These are phyloP conservation scores for Fistulifera pelliculosa DNA, from an alignment of 108 stramenopile species.

Conservation along the genomic window DNA sequence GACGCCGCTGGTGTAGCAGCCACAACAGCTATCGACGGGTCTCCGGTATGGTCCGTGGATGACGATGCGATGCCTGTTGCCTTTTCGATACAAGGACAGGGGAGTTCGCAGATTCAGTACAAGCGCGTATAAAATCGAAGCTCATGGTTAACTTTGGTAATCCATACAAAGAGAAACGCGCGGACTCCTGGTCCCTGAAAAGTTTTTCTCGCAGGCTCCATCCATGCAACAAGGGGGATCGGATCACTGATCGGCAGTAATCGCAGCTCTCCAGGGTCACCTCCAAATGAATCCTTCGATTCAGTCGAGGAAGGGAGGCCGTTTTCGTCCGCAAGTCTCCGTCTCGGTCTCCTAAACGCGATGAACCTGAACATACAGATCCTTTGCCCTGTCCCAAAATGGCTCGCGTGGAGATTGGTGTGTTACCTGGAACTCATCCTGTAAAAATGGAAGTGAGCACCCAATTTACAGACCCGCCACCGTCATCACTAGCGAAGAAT, in stretches of 20 bases:
- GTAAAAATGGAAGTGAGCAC: no score
- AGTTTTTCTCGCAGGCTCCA: conserved; percentile 47
- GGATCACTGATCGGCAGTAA: conserved; percentile 2
- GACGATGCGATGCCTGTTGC: conserved; percentile 68
- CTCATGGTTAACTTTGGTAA: conserved; percentile 72
- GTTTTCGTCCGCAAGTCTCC: conserved; percentile 54
- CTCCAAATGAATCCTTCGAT: conserved; percentile 62
- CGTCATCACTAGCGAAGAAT: neutral
- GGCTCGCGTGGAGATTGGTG: neutral
- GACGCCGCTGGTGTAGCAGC: conserved; percentile 55
- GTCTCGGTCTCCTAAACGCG: conserved; percentile 18
- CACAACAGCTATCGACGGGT: conserved; percentile 65
- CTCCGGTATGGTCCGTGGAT: conserved; percentile 62
- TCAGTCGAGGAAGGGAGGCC: conserved; percentile 69
- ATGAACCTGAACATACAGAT: conserved; percentile 1
- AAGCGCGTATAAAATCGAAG: conserved; percentile 46
- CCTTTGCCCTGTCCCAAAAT: neutral
- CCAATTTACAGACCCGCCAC: conserved; percentile 3
- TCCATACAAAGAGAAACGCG: conserved; percentile 67
- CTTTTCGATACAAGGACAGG: conserved; percentile 66
- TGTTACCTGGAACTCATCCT: no score
- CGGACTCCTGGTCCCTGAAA: conserved; percentile 58
- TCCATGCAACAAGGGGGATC: conserved; percentile 17
- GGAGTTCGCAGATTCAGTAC: conserved; percentile 59
- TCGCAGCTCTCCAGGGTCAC: conserved; percentile 57